Percentiles rank a stretch among this genome's conserved stretches.
These are phyloP conservation scores for Globisporangium mamillatum DNA, from an alignment of 352 stramenopile species.

Conservation along the genomic window DNA sequence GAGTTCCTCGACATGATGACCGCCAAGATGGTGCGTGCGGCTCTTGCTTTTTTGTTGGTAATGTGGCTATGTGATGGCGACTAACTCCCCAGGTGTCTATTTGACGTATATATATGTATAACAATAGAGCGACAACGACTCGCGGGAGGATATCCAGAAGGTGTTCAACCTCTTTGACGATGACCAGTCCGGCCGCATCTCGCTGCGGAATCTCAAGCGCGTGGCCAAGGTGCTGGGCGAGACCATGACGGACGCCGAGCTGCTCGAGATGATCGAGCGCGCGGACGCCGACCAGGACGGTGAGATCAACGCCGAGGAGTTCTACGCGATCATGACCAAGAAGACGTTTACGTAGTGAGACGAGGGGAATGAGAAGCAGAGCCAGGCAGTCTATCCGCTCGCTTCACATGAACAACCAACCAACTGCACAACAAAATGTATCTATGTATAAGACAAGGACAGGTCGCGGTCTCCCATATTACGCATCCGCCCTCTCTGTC, in stretches of 20 bases:
- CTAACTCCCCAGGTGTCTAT: not conserved
- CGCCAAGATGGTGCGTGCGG: slow-evolving; percentile 83
- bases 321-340: slow-evolving; percentile 99
- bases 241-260: slow-evolving; percentile 98
- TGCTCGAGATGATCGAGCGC: slow-evolving; percentile 99
- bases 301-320: slow-evolving; percentile 97
- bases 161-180: slow-evolving; percentile 98
- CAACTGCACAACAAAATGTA: slow-evolving; percentile 5
- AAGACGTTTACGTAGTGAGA: slow-evolving; percentile 72
- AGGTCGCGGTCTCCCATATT: not conserved
- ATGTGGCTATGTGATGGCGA: not conserved
- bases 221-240: slow-evolving; percentile 98
- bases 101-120: slow-evolving; percentile 3
- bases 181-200: slow-evolving; percentile 97
- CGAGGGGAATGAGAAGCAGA: not conserved
- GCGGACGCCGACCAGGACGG: slow-evolving; percentile 94
- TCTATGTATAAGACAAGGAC: slow-evolving; percentile 8
- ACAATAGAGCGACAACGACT: slow-evolving; percentile 92
- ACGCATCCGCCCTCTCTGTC: not conserved
- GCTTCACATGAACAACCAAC: too few relatives aligned
- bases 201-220: slow-evolving; percentile 95
- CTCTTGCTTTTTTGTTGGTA: not conserved
- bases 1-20: slow-evolving; percentile 98
- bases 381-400: too few relatives aligned
- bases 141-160: slow-evolving; percentile 94